Percentiles rank a stretch among this genome's conserved stretches.
Evolutionary conservation across 306 rosid genomes (phyloP).

Genomic region (Ormosia semicastrata): DNA sequence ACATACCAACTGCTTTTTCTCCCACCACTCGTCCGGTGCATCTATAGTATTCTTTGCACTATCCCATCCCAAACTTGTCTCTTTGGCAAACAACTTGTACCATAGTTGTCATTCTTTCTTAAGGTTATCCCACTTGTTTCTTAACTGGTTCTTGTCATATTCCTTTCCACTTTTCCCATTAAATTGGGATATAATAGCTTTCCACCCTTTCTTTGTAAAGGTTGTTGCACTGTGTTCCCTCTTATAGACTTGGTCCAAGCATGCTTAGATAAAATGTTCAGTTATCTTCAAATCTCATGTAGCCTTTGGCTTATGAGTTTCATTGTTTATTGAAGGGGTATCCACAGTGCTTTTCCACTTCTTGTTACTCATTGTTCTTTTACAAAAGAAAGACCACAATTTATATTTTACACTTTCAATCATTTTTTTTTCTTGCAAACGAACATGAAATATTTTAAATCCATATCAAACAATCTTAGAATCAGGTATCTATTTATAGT

Average conservation of each 20-base stretch:
- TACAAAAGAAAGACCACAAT: too few species aligned
- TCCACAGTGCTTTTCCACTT: too few species aligned
- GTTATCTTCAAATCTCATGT: too few species aligned
- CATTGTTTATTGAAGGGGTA: too few species aligned
- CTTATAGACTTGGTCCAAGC: not conserved
- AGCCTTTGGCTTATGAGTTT: too few species aligned
- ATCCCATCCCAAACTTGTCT: not conserved
- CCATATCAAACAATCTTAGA: too few species aligned
- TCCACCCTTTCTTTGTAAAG: not conserved
- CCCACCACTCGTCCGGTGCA: not conserved
- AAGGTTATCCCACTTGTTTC: not conserved
- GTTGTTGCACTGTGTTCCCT: not conserved
- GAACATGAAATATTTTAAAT: too few species aligned
- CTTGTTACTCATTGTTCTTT: too few species aligned
- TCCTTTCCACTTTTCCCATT: not conserved
- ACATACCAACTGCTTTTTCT: not conserved
- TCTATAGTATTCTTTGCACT: not conserved
- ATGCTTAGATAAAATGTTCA: not conserved
- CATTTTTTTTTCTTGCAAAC: too few species aligned
- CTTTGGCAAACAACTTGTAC: not conserved
- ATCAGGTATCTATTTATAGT: too few species aligned
- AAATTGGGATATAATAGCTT: not conserved
- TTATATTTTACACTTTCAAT: too few species aligned
- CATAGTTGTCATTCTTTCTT: not conserved
- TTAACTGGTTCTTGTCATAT: not conserved